Conservation (phyloP, 2,329 filamentous ascomycete species). For the Colletotrichum eremochloae region DNA sequence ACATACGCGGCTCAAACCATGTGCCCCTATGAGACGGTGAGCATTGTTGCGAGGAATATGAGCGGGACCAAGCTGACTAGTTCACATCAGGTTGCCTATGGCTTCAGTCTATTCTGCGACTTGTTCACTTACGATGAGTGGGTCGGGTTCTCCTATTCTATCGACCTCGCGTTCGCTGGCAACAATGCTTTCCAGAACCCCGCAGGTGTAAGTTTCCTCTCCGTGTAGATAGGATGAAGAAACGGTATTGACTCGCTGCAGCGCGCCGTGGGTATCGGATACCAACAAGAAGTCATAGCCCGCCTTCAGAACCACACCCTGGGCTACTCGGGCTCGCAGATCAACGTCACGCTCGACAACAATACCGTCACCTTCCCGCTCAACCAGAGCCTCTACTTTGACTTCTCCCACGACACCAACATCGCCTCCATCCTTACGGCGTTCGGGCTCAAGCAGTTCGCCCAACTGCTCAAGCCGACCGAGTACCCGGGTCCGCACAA, state of each 20-base stretch:
- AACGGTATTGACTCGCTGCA: conserved; percentile 48
- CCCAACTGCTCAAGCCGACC: conserved; percentile 67
- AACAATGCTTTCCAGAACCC: conserved; percentile 74
- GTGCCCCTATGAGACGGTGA: conserved; percentile 80
- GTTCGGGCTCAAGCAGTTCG: conserved; percentile 79
- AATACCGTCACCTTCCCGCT: conserved; percentile 78
- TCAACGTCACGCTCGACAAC: conserved; percentile 79
- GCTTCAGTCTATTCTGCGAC: conserved; percentile 80
- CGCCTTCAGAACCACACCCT: conserved; percentile 76
- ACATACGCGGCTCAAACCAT: conserved; percentile 77
- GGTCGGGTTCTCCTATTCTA: conserved; percentile 77
- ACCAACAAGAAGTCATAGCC: conserved; percentile 79
- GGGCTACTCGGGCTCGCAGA: conserved; percentile 69
- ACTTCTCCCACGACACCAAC: conserved; percentile 84
- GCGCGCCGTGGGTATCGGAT: conserved; percentile 80
- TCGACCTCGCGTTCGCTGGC: conserved; percentile 76
- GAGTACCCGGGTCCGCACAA: conserved; percentile 69
- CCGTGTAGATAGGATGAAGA: conserved; percentile 54
- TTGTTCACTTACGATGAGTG: conserved; percentile 83
- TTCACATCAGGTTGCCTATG: conserved; percentile 69
- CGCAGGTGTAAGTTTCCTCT: conserved; percentile 61
- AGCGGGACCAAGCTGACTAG: background rate
- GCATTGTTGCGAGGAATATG: conserved; percentile 13
- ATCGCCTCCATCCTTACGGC: conserved; percentile 78
- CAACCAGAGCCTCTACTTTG: conserved; percentile 80